Evolutionary conservation across 495 filamentous ascomycete species (phyloP).

Genomic region (Letharia lupina): DNA sequence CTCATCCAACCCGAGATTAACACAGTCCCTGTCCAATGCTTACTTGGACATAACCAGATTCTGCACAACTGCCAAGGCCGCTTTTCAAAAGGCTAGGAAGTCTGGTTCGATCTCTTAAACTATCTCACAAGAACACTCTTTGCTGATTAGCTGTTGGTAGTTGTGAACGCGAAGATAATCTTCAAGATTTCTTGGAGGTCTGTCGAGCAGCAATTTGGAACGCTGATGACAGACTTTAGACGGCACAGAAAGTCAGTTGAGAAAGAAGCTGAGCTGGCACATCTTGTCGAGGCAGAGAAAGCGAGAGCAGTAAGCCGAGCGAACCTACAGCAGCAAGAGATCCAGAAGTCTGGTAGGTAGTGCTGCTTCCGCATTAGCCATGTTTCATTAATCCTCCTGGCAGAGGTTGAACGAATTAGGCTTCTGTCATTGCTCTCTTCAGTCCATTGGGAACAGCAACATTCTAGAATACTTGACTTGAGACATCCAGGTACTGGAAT

Average conservation of each 20-base stretch:
- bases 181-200: conserved; percentile 2
- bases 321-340: neutral
- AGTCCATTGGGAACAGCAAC: neutral
- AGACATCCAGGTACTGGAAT: neutral
- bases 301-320: neutral
- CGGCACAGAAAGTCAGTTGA: conserved; percentile 13
- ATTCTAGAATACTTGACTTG: neutral
- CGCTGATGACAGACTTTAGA: conserved; percentile 6
- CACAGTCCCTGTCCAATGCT: neutral
- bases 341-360: neutral
- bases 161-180: neutral
- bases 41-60: neutral
- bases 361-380: neutral
- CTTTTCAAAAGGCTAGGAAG: neutral
- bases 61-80: neutral
- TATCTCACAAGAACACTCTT: neutral
- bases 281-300: conserved; percentile 10
- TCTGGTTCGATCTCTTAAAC: neutral
- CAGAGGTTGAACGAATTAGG: neutral
- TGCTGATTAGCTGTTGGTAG: neutral
- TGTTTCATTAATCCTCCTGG: neutral
- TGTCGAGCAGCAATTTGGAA: conserved; percentile 14
- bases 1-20: neutral
- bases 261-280: conserved; percentile 14
- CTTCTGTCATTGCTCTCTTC: neutral